A percentile compares a stretch with the other conserved stretches of the same genome.
Evolutionary conservation across 1,284 basidiomycete genomes (phyloP).

Genomic region (Irpex lacteus): DNA sequence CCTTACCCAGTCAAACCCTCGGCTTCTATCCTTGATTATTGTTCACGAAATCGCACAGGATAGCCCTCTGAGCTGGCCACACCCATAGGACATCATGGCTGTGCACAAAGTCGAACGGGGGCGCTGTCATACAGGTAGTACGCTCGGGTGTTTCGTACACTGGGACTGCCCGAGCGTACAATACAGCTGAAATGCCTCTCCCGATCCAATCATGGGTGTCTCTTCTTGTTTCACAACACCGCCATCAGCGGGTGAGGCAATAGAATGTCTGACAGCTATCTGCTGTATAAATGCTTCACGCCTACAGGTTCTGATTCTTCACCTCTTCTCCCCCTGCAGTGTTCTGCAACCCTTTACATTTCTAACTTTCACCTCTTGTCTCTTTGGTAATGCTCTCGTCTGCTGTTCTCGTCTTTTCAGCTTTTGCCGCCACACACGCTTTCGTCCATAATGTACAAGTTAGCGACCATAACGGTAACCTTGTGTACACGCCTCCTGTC

Average conservation of each 20-base stretch:
- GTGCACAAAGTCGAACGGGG: neutral
- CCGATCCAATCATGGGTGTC: neutral
- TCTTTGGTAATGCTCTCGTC: neutral
- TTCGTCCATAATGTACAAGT: conserved; percentile 4
- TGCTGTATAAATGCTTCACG: neutral
- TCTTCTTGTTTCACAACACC: neutral
- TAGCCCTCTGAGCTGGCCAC: neutral
- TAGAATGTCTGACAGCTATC: neutral
- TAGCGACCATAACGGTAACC: conserved; percentile 2
- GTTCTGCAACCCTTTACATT: neutral
- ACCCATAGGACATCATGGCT: neutral
- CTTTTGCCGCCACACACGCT: conserved; percentile 1
- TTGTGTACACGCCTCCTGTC: conserved; percentile 3
- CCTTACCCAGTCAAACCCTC: no score
- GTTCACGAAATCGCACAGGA: neutral
- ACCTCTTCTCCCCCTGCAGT: neutral
- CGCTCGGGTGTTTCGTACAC: neutral
- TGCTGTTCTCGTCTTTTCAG: neutral
- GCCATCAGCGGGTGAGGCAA: neutral
- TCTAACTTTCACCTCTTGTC: neutral
- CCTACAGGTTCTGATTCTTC: neutral
- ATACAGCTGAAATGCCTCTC: neutral
- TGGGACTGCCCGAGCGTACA: neutral
- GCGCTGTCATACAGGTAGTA: neutral
- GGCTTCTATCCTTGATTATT: no score